Conservation (phyloP, 768 basidiomycete genomes). For the Naganishia antarctica region DNA sequence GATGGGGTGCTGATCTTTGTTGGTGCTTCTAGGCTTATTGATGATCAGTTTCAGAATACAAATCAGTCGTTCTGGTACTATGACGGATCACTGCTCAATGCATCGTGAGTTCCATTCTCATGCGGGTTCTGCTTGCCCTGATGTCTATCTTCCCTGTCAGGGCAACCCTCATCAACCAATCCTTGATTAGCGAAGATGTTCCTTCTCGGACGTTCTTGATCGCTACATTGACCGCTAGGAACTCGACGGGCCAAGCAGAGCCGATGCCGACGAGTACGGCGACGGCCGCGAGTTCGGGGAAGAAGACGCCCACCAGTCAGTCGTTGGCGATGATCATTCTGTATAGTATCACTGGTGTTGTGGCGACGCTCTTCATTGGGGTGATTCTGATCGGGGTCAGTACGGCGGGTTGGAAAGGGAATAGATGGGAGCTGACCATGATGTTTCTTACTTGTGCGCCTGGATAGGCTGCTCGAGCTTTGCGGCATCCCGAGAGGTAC, state of each 20-base stretch:
- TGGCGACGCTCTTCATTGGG: conserved; percentile 74
- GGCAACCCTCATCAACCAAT: conserved; percentile 36
- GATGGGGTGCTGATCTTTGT: too few species aligned
- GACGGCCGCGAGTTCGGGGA: conserved; percentile 9
- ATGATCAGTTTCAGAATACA: conserved; percentile 57
- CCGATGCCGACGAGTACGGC: conserved; percentile 34
- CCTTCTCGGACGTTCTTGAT: conserved; percentile 56
- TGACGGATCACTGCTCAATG: conserved; percentile 63
- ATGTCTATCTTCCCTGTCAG: conserved; percentile 24
- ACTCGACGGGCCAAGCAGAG: conserved; percentile 55
- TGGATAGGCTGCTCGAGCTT: conserved; percentile 70
- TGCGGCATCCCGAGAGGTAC: conserved; percentile 85
- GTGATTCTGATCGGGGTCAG: conserved; percentile 79
- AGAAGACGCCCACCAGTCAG: conserved; percentile 26
- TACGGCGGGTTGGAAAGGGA: too few species aligned
- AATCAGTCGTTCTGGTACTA: conserved; percentile 57
- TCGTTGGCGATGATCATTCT: conserved; percentile 66
- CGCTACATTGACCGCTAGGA: conserved; percentile 63
- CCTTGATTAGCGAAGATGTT: conserved; percentile 27
- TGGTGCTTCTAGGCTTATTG: conserved; percentile 52
- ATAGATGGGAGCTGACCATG: too few species aligned
- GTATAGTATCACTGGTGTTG: conserved; percentile 82
- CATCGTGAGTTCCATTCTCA: conserved; percentile 34
- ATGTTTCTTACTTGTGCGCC: too few species aligned
- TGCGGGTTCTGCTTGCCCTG: too few species aligned